Base-by-base conservation (phyloP, 1,139 yeast genomes). In the Candida mesenterica region DNA sequence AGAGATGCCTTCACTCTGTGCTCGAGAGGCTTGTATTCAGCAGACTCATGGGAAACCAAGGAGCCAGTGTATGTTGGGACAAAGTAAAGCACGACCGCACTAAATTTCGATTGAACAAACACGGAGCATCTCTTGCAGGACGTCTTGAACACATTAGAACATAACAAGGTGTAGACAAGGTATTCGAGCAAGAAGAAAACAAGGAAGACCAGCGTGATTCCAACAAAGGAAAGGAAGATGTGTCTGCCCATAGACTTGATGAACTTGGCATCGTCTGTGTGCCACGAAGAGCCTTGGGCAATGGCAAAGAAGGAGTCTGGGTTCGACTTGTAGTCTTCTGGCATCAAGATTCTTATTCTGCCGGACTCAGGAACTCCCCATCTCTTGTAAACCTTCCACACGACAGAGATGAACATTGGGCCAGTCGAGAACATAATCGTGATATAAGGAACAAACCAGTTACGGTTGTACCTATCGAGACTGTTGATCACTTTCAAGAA, bases 361-460 rank as follows among this genome's bases (percentile, higher is more conserved):
- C 76, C 84, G 7, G 77, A 72, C 35, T 74, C 79, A 2, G 85
- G 78, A 15, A 78, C 75, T 4, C 82, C 80, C 85, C 88, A 83
- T 47, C 95, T 72, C 59, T 82, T 83, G 61, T 85, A 89, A 50
- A 82, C 88, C 59, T 86, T 83, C 92, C 95, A 85, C 48, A 89
- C 72, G 30, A 87, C 90, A 10, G 94, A 82, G 31, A 89, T 68
- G 55, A 87, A 88, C 41, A 89, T 64, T 1, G 97, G 97, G 4
- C 97, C 97, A 1, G 97, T 90, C 12, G 95, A 81, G 53, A 79
- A 85, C 96, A 89, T 89, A 57, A 89, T 88, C 26, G 97, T 89
- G 42, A 89, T 68, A 61, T 89, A 89, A 12, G 97, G 96, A 17
- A 87, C 78, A 30, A 81, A 59, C 87, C 92, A 86, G 57, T 83